Percentiles rank a stretch among this genome's conserved stretches.
phyloP scores from a whole-genome alignment of 192 early-diverging fungal genomes.

The Funneliformis mosseae region DNA sequence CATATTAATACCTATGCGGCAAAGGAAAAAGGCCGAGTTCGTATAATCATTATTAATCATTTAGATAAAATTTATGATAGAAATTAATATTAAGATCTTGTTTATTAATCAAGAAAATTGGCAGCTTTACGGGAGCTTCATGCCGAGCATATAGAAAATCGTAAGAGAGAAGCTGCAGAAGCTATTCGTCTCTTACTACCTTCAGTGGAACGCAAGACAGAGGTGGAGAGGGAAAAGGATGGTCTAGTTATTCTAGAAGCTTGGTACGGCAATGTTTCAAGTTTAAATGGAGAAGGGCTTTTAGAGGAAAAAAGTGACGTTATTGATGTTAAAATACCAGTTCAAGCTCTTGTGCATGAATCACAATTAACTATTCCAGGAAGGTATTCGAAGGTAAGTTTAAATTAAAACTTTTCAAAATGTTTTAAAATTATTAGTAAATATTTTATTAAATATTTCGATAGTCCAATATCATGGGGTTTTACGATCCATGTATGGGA shows the following conservation, averaged over 20 bases:
- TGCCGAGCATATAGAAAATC: conserved; percentile 58
- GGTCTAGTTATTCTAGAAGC: conserved; percentile 86
- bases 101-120: conserved; percentile 46
- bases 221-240: conserved; percentile 65
- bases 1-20: conserved; percentile 64
- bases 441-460: not conserved
- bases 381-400: conserved; percentile 78
- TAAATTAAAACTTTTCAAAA: not conserved
- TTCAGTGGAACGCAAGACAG: conserved; percentile 66
- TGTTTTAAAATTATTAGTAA: conserved; percentile 15
- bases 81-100: conserved; percentile 20
- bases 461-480: conserved; percentile 84
- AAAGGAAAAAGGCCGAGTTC: conserved; percentile 49
- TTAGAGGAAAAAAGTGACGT: conserved; percentile 38
- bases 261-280: conserved; percentile 80
- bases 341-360: conserved; percentile 82
- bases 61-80: conserved; percentile 5
- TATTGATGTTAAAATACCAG: conserved; percentile 84
- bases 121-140: conserved; percentile 64
- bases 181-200: conserved; percentile 73
- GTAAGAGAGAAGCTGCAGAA: conserved; percentile 79
- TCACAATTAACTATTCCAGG: conserved; percentile 88
- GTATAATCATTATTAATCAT: conserved; percentile 7
- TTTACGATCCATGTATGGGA: conserved; percentile 95
- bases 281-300: conserved; percentile 22